phyloP scores from a whole-genome alignment of 352 stramenopile genomes.

The Pythium sukuiense region DNA sequence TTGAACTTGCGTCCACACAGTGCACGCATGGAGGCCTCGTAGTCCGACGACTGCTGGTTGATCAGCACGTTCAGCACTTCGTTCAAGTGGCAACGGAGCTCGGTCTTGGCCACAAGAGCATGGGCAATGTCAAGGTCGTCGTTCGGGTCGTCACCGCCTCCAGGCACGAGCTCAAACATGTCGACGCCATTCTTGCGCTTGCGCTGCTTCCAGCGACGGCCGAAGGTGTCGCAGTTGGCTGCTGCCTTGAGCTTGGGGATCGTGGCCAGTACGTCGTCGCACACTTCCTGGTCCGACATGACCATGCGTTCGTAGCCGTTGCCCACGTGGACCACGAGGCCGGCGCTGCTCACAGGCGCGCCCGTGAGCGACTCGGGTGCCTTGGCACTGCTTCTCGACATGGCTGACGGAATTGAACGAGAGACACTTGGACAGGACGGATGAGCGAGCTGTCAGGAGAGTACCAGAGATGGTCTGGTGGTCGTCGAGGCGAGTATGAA shows the following conservation, averaged over 20 bases:
- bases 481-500: too few species aligned
- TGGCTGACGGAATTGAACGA: not conserved
- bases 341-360: not conserved
- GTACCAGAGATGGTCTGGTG: too few species aligned
- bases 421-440: not conserved
- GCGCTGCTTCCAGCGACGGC: conserved; percentile 35
- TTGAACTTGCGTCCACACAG: conserved; percentile 55
- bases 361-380: not conserved
- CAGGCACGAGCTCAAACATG: conserved; percentile 40
- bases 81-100: conserved; percentile 59
- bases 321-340: conserved; percentile 10
- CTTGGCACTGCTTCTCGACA: not conserved
- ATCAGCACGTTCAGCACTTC: conserved; percentile 60
- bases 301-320: conserved; percentile 19
- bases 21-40: conserved; percentile 45
- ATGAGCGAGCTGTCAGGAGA: too few species aligned
- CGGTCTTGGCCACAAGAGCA: conserved; percentile 44
- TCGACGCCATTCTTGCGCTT: conserved; percentile 35
- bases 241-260: conserved; percentile 53
- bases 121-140: conserved; percentile 54
- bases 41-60: conserved; percentile 40
- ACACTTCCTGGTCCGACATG: conserved; percentile 51
- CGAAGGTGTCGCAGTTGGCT: conserved; percentile 31
- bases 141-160: conserved; percentile 16
- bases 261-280: conserved; percentile 49